These are phyloP conservation scores for Sequoiadendron giganteum DNA, from an alignment of 75 land plant species.

Conservation along the genomic window DNA sequence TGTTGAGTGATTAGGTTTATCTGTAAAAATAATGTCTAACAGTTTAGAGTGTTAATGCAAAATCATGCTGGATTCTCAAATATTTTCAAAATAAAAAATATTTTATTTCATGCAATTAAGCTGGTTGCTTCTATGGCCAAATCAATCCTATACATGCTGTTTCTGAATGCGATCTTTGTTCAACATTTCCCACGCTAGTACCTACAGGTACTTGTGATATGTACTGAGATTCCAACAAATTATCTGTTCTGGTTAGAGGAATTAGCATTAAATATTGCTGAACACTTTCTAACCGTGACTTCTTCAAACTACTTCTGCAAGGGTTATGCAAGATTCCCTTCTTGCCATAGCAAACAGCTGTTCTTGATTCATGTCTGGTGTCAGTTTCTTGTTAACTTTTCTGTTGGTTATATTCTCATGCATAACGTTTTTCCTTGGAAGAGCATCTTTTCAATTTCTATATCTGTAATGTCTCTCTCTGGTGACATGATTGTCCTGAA, in stretches of 20 bases:
- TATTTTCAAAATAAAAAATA: background rate
- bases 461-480: too few species aligned
- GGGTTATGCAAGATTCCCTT: background rate
- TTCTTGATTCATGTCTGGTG: background rate
- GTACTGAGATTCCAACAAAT: background rate
- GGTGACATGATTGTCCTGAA: too few species aligned
- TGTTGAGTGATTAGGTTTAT: background rate
- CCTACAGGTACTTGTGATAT: background rate
- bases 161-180: background rate
- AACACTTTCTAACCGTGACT: background rate
- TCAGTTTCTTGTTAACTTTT: background rate
- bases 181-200: background rate
- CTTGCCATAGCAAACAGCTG: background rate
- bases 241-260: background rate
- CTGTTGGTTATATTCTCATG: too few species aligned
- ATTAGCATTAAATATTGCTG: background rate
- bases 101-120: background rate
- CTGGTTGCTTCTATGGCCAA: background rate
- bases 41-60: background rate
- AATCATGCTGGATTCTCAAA: background rate
- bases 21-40: background rate
- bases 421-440: too few species aligned
- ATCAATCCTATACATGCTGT: background rate
- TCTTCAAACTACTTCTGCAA: background rate
- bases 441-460: too few species aligned